phyloP scores from a whole-genome alignment of 2,329 filamentous ascomycete species.

The Pyrenophora tritici-repentis region DNA sequence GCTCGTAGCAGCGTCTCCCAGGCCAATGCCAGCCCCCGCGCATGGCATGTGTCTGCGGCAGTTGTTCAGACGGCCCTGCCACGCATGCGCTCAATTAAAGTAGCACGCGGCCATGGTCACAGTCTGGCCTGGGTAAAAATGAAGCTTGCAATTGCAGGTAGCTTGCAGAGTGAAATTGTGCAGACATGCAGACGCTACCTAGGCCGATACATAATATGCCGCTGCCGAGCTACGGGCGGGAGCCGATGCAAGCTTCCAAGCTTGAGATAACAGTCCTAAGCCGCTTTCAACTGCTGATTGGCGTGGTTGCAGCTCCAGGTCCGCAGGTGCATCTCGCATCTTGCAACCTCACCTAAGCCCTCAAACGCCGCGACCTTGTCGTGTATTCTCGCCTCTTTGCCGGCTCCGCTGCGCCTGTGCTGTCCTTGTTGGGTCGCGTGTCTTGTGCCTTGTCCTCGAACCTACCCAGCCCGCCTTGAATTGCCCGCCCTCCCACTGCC shows the following conservation, averaged over 20 bases:
- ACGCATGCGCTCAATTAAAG: conserved; percentile 18
- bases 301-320: conserved; percentile 21
- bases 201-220: conserved; percentile 14
- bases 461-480: conserved; percentile 21
- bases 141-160: neutral
- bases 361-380: conserved; percentile 17
- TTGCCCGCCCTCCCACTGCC: conserved; percentile 30
- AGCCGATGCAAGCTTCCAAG: conserved; percentile 23
- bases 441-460: conserved; percentile 19
- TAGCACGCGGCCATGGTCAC: neutral
- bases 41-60: neutral
- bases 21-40: too few species aligned
- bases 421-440: conserved; percentile 24
- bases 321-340: conserved; percentile 17
- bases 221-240: conserved; percentile 22
- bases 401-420: conserved; percentile 31
- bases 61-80: conserved; percentile 10
- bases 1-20: too few species aligned
- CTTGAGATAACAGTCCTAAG: conserved; percentile 20
- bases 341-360: conserved; percentile 26
- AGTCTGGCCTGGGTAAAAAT: conserved; percentile 25
- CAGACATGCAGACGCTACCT: conserved; percentile 10
- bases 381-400: conserved; percentile 19
- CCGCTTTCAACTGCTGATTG: conserved; percentile 19
- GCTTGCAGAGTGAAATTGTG: conserved; percentile 17